Evolutionary conservation across 495 filamentous ascomycete species (phyloP).

Genomic region (Pseudoneurospora amorphoporcata): DNA sequence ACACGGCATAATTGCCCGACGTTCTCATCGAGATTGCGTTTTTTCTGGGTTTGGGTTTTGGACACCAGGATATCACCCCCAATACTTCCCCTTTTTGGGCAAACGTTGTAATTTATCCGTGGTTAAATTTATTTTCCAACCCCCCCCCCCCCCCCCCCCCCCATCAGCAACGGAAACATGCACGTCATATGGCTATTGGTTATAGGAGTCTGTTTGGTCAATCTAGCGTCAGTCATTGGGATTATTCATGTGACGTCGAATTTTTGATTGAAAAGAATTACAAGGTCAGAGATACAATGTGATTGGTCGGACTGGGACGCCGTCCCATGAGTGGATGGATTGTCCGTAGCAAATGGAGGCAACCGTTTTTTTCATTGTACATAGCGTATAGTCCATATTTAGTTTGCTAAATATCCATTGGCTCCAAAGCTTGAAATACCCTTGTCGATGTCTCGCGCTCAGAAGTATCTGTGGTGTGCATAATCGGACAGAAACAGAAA

Average conservation of each 20-base stretch:
- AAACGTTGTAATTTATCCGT: neutral
- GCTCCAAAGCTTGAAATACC: neutral
- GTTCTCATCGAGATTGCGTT: neutral
- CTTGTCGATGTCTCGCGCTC: neutral
- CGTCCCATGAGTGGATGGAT: neutral
- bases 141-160: neutral
- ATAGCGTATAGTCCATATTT: neutral
- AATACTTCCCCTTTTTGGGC: neutral
- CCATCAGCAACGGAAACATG: neutral
- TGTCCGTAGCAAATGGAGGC: neutral
- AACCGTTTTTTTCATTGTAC: neutral
- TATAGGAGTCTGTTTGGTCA: neutral
- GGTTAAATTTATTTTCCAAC: neutral
- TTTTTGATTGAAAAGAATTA: neutral
- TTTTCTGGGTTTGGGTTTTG: neutral
- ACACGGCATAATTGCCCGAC: conserved; percentile 30
- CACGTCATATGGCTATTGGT: neutral
- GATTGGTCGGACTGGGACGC: neutral
- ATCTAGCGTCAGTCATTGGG: neutral
- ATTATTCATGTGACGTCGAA: neutral
- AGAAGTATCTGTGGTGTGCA: neutral
- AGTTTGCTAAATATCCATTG: neutral
- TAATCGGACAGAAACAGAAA: neutral
- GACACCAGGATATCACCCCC: too few species aligned
- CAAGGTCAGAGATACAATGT: neutral